phyloP scores from a whole-genome alignment of 352 stramenopile genomes.

The Nothophytophthora sp. region DNA sequence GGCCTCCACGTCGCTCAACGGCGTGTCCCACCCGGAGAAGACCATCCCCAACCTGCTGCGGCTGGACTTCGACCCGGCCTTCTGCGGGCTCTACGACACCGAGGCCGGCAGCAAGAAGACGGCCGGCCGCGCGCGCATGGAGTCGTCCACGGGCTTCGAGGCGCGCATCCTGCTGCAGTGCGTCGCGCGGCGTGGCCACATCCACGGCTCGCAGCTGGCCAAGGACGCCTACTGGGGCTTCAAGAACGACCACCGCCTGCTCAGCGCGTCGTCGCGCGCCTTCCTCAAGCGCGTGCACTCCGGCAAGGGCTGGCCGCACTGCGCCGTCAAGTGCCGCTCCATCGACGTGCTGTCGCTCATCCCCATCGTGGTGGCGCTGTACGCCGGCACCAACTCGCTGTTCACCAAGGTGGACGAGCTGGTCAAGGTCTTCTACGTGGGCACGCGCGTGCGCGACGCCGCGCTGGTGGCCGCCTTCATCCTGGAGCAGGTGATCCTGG shows the following conservation, averaged over 20 bases:
- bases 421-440: constrained; percentile 80
- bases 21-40: constrained; percentile 76
- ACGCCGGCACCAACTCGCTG: constrained; percentile 75
- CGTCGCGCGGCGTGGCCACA: constrained; percentile 64
- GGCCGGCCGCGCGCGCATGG: constrained; percentile 41
- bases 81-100: constrained; percentile 68
- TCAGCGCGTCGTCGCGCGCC: constrained; percentile 64
- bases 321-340: constrained; percentile 75
- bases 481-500: constrained; percentile 79
- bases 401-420: constrained; percentile 84
- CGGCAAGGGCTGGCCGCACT: constrained; percentile 72
- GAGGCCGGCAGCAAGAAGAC: constrained; percentile 36
- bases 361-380: constrained; percentile 73
- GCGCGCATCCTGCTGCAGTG: constrained; percentile 75
- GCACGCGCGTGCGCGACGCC: constrained; percentile 66
- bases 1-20: constrained; percentile 77
- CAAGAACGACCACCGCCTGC: constrained; percentile 76
- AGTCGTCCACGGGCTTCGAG: constrained; percentile 82
- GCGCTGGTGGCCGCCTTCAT: constrained; percentile 76
- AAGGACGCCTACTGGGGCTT: constrained; percentile 85
- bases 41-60: constrained; percentile 76
- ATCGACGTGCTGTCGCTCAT: constrained; percentile 81
- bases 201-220: constrained; percentile 70
- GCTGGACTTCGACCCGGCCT: constrained; percentile 76
- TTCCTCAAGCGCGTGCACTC: constrained; percentile 80